Evolutionary conservation across 2,329 filamentous ascomycete species (phyloP), one percentile per base, ranked within the genome.

Genomic region (Daldinia sp.): DNA sequence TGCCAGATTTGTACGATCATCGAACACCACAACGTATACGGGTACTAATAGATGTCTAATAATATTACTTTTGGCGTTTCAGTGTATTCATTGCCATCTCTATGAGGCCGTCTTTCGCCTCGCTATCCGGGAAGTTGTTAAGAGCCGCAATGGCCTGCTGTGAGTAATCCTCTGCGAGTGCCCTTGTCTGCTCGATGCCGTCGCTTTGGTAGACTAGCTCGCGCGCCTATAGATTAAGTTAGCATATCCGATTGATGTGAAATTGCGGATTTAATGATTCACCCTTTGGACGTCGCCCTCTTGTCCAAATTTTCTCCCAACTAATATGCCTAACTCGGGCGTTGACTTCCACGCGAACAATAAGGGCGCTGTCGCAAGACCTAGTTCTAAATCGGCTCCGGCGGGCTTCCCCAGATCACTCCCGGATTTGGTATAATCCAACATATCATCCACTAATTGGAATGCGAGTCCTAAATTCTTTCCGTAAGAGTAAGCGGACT

Each of bases 361-460:
- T 71, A 99, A 82, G 15, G 96, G 96, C 12, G 96, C 96, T 12
- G 96, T 99, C 48, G 96, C 96, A 64, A 99, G 86, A 4, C 96
- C 96, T 33, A 99, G 84, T 81, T 98, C 93, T 69, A 99, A 81
- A 81, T 99, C 96, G 33, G 96, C 96, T 44, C 95, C 96, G 4
- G 95, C 93, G 2, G 96, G 96, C 82, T 99, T 99, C 26, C 96
- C 96, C 46, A 99, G 83, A 79, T 98, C 94, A 66, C 88, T 87
- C 46, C 90, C 93, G 61, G 88, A 93, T 69, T 93, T 88, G 0
- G 96, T 98, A 80, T 98, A 99, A 80, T 99, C 96, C 75, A 99
- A 86, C 92, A 99, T 93, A 79, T 99, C 96, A 78, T 99, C 96
- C 15, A 99, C 95, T 9, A 99, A 87, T 85, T 99, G 96, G 82